Conservation (phyloP, 306 rosid genomes). For the Gastrolobium bilobum region DNA sequence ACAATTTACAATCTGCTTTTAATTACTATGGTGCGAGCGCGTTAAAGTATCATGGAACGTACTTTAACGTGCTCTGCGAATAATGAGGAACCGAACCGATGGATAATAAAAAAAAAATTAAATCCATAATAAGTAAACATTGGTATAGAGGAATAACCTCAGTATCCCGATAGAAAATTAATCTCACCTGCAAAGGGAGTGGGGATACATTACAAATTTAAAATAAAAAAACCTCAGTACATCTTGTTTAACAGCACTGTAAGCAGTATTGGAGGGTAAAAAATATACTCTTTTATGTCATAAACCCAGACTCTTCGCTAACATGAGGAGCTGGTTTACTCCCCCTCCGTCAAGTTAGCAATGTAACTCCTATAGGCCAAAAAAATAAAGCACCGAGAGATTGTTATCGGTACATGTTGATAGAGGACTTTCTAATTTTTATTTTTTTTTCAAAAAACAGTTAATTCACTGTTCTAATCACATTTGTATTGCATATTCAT, state of each 20-base stretch:
- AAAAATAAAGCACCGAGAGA: background rate
- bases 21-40: too few relatives aligned
- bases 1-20: too few relatives aligned
- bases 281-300: background rate
- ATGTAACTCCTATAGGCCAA: background rate
- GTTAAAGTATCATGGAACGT: too few relatives aligned
- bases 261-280: background rate
- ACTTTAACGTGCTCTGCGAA: too few relatives aligned
- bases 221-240: background rate
- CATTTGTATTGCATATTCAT: conserved; percentile 28
- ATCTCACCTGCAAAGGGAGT: too few relatives aligned
- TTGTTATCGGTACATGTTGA: conserved; percentile 4
- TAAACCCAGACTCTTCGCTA: conserved; percentile 32
- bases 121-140: too few relatives aligned
- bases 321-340: conserved; percentile 26
- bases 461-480: conserved; percentile 27
- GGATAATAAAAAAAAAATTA: too few relatives aligned
- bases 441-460: conserved; percentile 12
- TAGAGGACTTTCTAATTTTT: background rate
- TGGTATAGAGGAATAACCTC: too few relatives aligned
- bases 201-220: background rate
- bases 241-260: background rate
- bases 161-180: too few relatives aligned
- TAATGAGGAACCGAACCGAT: too few relatives aligned
- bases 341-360: conserved; percentile 15